A percentile compares a stretch with the other conserved stretches of the same genome.
Conservation (phyloP, 2,329 filamentous ascomycete species). For the Aureobasidium uvarum region DNA sequence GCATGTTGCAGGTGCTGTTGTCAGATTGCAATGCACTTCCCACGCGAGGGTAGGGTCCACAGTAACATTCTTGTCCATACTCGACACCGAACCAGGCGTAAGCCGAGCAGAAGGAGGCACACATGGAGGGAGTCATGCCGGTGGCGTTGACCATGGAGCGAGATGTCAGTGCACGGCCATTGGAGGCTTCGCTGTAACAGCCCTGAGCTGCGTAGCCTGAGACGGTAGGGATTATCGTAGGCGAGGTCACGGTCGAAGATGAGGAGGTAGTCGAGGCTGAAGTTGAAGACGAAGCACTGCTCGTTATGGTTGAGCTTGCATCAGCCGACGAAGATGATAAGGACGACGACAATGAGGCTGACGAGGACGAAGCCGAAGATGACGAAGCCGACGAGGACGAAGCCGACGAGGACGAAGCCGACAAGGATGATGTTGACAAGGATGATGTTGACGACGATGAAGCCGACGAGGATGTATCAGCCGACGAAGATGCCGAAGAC, state of each 20-base stretch:
- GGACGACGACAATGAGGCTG: background rate
- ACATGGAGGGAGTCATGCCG: constrained; percentile 26
- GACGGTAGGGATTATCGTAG: constrained; percentile 33
- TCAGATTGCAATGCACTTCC: background rate
- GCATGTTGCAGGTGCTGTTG: constrained; percentile 29
- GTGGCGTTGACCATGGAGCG: background rate
- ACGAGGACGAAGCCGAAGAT: background rate
- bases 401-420: background rate
- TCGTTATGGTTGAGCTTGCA: background rate
- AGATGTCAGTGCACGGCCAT: constrained; percentile 28
- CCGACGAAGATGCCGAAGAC: background rate
- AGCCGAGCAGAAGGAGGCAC: constrained; percentile 15
- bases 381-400: background rate
- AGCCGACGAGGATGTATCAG: background rate
- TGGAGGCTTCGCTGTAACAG: constrained; percentile 29
- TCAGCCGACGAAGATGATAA: background rate
- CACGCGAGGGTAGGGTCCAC: constrained; percentile 21
- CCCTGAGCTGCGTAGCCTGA: constrained; percentile 28
- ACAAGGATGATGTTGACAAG: background rate
- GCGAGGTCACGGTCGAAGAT: constrained; percentile 22
- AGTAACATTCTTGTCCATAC: constrained; percentile 29
- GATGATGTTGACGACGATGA: background rate
- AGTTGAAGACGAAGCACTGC: background rate
- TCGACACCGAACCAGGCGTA: constrained; percentile 30
- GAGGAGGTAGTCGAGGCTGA: constrained; percentile 11